Evolutionary conservation across 352 stramenopile genomes (phyloP).

Genomic region (Pythium apleroticum): DNA sequence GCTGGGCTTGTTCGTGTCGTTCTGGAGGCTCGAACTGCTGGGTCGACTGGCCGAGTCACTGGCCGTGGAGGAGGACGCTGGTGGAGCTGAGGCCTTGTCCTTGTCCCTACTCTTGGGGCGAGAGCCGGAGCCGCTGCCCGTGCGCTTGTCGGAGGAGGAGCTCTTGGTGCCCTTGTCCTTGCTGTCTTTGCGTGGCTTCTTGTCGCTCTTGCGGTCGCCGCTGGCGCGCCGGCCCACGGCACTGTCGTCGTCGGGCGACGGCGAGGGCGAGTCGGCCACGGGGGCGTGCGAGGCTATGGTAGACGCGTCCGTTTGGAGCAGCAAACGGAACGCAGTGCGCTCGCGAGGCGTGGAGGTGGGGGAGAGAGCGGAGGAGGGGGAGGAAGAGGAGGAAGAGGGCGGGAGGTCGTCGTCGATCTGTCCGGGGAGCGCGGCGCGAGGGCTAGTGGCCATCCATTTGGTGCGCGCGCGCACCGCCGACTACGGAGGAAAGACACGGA

Average conservation of each 20-base stretch:
- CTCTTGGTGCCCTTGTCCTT: not conserved
- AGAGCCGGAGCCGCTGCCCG: not conserved
- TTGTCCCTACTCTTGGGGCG: not conserved
- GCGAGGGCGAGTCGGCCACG: constrained; percentile 1
- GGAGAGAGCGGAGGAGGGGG: not conserved
- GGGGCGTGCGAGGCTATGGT: constrained; percentile 18
- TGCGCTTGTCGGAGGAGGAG: not conserved
- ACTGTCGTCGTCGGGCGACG: not conserved
- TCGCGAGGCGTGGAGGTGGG: constrained; percentile 5
- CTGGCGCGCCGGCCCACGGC: not conserved
- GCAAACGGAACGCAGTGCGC: constrained; percentile 18
- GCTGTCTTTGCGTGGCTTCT: not conserved
- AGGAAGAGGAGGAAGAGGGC: not conserved
- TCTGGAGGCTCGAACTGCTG: not conserved
- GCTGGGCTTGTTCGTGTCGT: constrained; percentile 14
- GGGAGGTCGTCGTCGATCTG: constrained; percentile 25
- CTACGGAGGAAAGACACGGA: not conserved
- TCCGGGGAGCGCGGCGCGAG: constrained; percentile 19
- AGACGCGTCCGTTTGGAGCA: constrained; percentile 9
- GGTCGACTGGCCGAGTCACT: not conserved
- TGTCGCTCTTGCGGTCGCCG: not conserved
- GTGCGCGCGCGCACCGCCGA: constrained; percentile 21
- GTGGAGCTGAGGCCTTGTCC: not conserved
- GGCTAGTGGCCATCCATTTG: constrained; percentile 29
- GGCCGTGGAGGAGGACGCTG: not conserved